phyloP scores from a whole-genome alignment of 768 basidiomycete genomes.

The Naematelia aurantialba region DNA sequence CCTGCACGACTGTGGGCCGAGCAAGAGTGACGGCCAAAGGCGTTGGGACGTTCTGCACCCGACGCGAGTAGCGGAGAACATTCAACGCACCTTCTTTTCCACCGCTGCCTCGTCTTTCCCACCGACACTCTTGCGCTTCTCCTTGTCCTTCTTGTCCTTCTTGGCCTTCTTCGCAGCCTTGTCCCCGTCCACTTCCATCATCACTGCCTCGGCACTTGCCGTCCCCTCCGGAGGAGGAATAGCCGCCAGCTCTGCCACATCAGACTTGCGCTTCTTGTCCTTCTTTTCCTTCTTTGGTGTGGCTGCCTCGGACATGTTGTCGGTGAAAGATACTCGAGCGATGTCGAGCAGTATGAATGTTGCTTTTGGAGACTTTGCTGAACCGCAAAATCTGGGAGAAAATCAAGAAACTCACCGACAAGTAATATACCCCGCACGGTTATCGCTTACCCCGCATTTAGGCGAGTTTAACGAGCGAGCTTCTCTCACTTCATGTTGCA shows the following conservation, averaged over 20 bases:
- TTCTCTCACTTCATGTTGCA: neutral
- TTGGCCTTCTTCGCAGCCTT: conserved; percentile 53
- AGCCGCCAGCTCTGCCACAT: conserved; percentile 39
- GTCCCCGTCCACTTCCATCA: conserved; percentile 43
- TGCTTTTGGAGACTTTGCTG: neutral
- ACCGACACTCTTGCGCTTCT: conserved; percentile 45
- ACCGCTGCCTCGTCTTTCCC: conserved; percentile 50
- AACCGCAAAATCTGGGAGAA: conserved; percentile 17
- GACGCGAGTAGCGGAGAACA: neutral
- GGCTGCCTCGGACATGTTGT: conserved; percentile 31
- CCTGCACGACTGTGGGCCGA: neutral
- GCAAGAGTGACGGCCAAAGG: neutral
- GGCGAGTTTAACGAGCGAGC: neutral
- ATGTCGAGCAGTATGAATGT: neutral
- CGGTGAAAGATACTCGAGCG: too few species aligned
- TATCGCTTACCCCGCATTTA: conserved; percentile 14
- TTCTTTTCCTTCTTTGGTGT: conserved; percentile 49
- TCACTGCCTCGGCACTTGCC: conserved; percentile 45
- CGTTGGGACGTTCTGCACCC: neutral
- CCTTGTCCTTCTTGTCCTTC: conserved; percentile 51
- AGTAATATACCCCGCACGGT: conserved; percentile 12
- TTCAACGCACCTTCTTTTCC: conserved; percentile 55
- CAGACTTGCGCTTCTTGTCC: conserved; percentile 48
- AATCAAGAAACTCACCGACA: neutral
- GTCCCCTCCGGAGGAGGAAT: conserved; percentile 36